Evolutionary conservation across 1,139 yeast species (phyloP).

Genomic region (Pichia sp.): DNA sequence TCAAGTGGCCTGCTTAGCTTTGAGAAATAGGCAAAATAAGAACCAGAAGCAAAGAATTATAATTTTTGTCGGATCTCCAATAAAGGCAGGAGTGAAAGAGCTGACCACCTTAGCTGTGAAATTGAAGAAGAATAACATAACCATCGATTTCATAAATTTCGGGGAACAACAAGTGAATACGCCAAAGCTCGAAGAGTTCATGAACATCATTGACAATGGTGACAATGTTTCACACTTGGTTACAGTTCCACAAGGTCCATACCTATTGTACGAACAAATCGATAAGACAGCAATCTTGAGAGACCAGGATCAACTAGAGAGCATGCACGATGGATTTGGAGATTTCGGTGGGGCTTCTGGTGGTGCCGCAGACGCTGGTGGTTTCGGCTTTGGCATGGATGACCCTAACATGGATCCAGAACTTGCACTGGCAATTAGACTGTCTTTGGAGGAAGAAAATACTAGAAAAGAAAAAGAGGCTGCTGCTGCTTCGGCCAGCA

Average conservation of each 20-base stretch:
- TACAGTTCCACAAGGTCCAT: conserved; percentile 86
- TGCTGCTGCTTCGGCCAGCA: conserved; percentile 21
- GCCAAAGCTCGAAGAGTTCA: conserved; percentile 74
- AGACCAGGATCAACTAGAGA: conserved; percentile 50
- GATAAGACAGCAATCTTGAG: conserved; percentile 65
- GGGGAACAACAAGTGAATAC: conserved; percentile 85
- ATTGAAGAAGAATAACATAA: conserved; percentile 89
- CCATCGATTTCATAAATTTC: conserved; percentile 85
- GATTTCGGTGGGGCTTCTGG: conserved; percentile 40
- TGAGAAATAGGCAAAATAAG: conserved; percentile 93
- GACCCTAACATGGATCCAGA: conserved; percentile 97
- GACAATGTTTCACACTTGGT: conserved; percentile 80
- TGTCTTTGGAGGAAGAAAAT: conserved; percentile 79
- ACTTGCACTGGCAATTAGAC: conserved; percentile 86
- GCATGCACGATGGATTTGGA: conserved; percentile 34
- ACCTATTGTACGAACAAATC: conserved; percentile 69
- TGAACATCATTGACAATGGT: conserved; percentile 58
- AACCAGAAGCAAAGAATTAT: conserved; percentile 88
- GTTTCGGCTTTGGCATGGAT: conserved; percentile 44
- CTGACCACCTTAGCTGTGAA: conserved; percentile 84
- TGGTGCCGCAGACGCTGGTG: conserved; percentile 44
- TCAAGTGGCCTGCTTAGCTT: conserved; percentile 95
- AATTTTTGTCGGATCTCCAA: conserved; percentile 86
- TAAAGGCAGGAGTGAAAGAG: conserved; percentile 64
- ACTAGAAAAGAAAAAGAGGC: conserved; percentile 60